These are phyloP conservation scores for Porpolomopsis calyptriformis DNA, from an alignment of 768 basidiomycete genomes.

Conservation along the genomic window DNA sequence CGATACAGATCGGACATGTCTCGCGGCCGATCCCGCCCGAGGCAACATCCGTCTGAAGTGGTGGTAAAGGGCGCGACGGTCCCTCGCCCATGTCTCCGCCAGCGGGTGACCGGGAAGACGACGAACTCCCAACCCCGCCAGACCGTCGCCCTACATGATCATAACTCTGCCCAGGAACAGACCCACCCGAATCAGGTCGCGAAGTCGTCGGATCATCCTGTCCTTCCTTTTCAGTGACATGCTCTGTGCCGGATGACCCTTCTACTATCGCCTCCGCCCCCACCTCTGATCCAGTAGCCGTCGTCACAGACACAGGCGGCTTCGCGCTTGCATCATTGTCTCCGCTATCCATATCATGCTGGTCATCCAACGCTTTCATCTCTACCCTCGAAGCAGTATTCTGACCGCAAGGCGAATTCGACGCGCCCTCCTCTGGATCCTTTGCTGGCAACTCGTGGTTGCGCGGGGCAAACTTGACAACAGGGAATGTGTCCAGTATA, in stretches of 20 bases:
- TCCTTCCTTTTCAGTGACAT: background rate
- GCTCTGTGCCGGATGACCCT: background rate
- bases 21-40: conserved; percentile 67
- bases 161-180: background rate
- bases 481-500: conserved; percentile 90
- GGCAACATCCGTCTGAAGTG: conserved; percentile 26
- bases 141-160: background rate
- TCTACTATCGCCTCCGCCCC: no score
- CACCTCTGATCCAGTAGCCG: no score
- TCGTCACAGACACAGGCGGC: background rate
- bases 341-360: background rate
- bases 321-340: background rate
- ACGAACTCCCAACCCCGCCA: background rate
- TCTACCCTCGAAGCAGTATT: background rate
- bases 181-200: background rate
- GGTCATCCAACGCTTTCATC: background rate
- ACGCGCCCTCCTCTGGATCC: conserved; percentile 1
- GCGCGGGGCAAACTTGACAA: conserved; percentile 67
- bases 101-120: background rate
- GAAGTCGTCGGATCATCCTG: background rate
- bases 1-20: conserved; percentile 90
- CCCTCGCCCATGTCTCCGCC: background rate
- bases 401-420: background rate
- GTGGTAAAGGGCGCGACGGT: background rate
- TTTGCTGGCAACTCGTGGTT: conserved; percentile 5